Base-by-base conservation (phyloP, 148 eudicot species). In the Dysphania ambrosioides region DNA sequence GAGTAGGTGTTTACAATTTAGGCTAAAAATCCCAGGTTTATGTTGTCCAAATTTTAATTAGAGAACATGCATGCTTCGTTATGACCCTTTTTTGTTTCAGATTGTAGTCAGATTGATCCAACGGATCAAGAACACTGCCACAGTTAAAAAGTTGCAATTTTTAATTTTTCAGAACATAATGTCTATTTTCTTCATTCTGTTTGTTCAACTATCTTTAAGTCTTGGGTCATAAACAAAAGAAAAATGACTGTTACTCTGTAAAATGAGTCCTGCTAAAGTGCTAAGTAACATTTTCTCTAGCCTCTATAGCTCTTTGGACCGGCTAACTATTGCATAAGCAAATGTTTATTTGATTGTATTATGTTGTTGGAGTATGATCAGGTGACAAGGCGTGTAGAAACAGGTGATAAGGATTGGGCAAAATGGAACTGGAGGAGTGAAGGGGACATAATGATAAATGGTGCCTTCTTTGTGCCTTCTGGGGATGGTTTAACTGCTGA, bases 381-480 rank as follows among this genome's bases (percentile, higher is more conserved):
- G 91, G 91, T 88, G 73, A 88, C 91, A 3, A 88, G 86, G 83
- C 83, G 91, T 0, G 91, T 85, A 66, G 91, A 88, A 38, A 78
- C 88, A 19, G 86, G 81, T 18, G 86, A 88, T 73, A 79, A 77
- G 30, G 79, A 84, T 53, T 88, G 91, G 91, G 56, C 75, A 27
- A 76, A 68, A 9, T 88, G 91, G 91, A 88, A 88, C 82, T 88
- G 91, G 91, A 82, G 91, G 34, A 79, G 84, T 16, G 91, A 88
- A 32, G 88, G 87, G 38, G 91, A 88, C 66, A 69, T 86, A 27
- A 83, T 88, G 91, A 79, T 80, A 18, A 88, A 88, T 24, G 91
- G 91, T 1, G 91, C 91, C 2, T 88, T 86, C 77, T 88, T 88
- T 31, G 91, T 88, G 71, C 83, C 91, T 35, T 88, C 91, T 0